Evolutionary conservation across 78 protist genomes (phyloP).

Genomic region (Anaeramoeba flamelloides): DNA sequence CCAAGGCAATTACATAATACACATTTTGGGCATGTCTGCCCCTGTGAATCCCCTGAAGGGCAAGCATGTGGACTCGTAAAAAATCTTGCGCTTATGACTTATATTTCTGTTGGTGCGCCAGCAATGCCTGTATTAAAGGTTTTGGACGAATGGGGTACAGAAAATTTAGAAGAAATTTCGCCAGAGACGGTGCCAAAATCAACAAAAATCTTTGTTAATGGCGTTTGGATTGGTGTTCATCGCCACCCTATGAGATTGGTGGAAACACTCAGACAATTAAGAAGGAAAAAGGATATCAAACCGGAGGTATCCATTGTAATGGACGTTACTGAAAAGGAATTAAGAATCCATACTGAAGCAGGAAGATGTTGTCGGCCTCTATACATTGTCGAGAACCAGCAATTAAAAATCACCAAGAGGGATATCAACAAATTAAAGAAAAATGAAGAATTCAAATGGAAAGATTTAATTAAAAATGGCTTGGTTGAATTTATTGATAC

Average conservation of each 20-base stretch:
- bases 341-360: conserved; percentile 57
- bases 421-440: conserved; percentile 24
- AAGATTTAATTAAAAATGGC: conserved; percentile 44
- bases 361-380: conserved; percentile 93
- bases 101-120: conserved; percentile 64
- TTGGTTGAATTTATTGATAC: conserved; percentile 82
- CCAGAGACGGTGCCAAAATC: conserved; percentile 24
- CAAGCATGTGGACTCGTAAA: conserved; percentile 89
- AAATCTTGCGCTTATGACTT: conserved; percentile 87
- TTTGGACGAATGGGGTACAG: conserved; percentile 46
- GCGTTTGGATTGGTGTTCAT: conserved; percentile 89
- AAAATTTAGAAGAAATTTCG: conserved; percentile 45
- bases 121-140: conserved; percentile 25
- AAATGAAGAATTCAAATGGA: conserved; percentile 29
- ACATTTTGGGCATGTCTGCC: conserved; percentile 80
- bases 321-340: conserved; percentile 68
- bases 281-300: conserved; percentile 41
- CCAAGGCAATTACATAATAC: conserved; percentile 87
- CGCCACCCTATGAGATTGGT: conserved; percentile 56
- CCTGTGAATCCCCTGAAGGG: conserved; percentile 42
- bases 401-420: conserved; percentile 24
- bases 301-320: conserved; percentile 54
- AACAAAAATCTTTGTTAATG: conserved; percentile 91
- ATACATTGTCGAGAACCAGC: conserved; percentile 62
- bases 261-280: conserved; percentile 31